Evolutionary conservation across 805 yeast genomes (phyloP).

Genomic region (Cyberlindnera petersonii): DNA sequence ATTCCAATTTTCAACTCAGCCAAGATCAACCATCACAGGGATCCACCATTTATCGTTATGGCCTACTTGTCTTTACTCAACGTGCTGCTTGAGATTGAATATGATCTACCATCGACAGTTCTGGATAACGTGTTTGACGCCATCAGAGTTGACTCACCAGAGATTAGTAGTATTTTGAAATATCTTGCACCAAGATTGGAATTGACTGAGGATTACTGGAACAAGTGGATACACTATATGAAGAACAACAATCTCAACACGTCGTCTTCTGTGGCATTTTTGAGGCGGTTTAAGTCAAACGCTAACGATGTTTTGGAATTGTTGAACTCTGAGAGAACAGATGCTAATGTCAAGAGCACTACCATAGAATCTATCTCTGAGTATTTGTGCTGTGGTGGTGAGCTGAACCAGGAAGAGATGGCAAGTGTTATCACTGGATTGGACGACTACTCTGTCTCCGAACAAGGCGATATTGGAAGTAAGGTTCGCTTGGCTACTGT

Average conservation of each 20-base stretch:
- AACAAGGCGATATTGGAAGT: conserved; percentile 91
- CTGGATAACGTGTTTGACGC: conserved; percentile 22
- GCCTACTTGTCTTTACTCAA: conserved; percentile 27
- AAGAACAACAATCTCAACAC: conserved; percentile 36
- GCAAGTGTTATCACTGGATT: conserved; percentile 36
- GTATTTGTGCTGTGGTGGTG: conserved; percentile 4
- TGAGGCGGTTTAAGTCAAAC: conserved; percentile 11
- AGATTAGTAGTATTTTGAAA: conserved; percentile 9
- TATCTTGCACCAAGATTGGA: conserved; percentile 15
- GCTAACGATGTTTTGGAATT: conserved; percentile 12
- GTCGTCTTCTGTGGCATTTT: conserved; percentile 35
- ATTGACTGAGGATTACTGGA: conserved; percentile 9
- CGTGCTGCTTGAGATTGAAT: conserved; percentile 5
- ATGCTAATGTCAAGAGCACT: conserved; percentile 15
- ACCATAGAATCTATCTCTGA: conserved; percentile 19
- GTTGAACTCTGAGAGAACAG: conserved; percentile 25
- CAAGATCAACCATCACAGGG: conserved; percentile 24
- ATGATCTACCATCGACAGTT: conserved; percentile 2
- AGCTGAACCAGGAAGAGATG: conserved; percentile 3
- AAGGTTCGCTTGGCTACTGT: conserved; percentile 56
- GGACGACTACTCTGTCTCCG: conserved; percentile 74
- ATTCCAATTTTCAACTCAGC: conserved; percentile 12
- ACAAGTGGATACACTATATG: conserved; percentile 36
- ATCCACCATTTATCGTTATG: conserved; percentile 20
- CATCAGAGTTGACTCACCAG: conserved; percentile 18